Base-by-base conservation (phyloP, 1,139 yeast species). In the Petasospora rhodanensis region DNA sequence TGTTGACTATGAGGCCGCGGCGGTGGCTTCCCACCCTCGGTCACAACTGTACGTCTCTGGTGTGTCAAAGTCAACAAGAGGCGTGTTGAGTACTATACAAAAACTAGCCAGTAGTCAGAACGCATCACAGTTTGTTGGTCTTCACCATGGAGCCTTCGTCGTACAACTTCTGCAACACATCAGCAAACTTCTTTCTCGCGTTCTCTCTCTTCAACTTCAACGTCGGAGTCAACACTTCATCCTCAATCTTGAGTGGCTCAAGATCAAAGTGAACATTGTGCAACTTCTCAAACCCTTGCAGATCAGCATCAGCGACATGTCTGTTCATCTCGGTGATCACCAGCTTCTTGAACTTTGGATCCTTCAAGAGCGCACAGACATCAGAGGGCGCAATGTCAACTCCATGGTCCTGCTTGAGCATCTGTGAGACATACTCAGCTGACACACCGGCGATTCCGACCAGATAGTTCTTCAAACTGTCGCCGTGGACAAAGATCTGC, bases 201-300 rank as follows among this genome's bases (percentile, higher is more conserved):
- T 67, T 61, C 7, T 73, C 70, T 48, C 94, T 66, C 60, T 77
- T 80, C 42, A 81, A 69, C 60, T 83, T 83, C 53, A 82, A 59
- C 3, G 94, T 82, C 27, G 93, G 93, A 5, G 94, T 83, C 26
- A 82, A 59, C 11, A 76, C 73, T 32, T 76, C 79, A 40, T 76
- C 73, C 29, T 73, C 81, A 20, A 75, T 58, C 19, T 70, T 76
- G 54, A 83, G 69, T 3, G 93, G 89, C 43, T 82, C 91, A 32
- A 80, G 54, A 23, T 65, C 76, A 33, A 80, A 63, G 26, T 58
- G 56, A 16, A 78, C 55, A 47, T 83, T 82, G 56, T 78, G 81
- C 32, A 83, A 44, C 54, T 70, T 74, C 54, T 83, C 93, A 51
- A 78, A 82, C 5, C 66, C 66, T 42, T 62, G 66, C 19, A 63